Percentiles rank a stretch among this genome's conserved stretches.
Evolutionary conservation across 2,329 filamentous ascomycete species (phyloP).

Genomic region (Cordyceps javanica): DNA sequence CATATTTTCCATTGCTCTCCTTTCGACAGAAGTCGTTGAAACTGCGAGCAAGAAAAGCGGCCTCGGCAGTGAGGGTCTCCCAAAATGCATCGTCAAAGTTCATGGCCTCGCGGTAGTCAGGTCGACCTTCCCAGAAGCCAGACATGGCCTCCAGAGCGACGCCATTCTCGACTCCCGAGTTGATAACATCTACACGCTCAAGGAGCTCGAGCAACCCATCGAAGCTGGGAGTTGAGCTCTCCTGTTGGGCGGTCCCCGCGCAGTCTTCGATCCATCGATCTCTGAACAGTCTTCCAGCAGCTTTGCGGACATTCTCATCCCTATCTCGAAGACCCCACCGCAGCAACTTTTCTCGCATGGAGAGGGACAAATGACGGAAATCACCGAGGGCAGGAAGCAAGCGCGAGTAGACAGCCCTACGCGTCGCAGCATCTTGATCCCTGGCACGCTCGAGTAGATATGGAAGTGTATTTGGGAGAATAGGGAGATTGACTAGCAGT

Average conservation of each 20-base stretch:
- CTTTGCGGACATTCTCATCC: constrained; percentile 90
- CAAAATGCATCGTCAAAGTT: constrained; percentile 70
- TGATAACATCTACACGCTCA: constrained; percentile 88
- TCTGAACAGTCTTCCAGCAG: constrained; percentile 80
- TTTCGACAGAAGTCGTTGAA: constrained; percentile 89
- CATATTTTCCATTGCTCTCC: constrained; percentile 66
- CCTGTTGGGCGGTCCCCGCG: constrained; percentile 58
- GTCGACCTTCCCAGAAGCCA: constrained; percentile 90
- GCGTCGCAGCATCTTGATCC: constrained; percentile 78
- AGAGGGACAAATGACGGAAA: constrained; percentile 86
- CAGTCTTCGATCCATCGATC: constrained; percentile 99
- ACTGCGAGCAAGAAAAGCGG: constrained; percentile 82
- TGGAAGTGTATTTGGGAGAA: constrained; percentile 73
- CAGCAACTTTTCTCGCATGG: constrained; percentile 90
- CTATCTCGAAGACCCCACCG: constrained; percentile 92
- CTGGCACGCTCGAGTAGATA: constrained; percentile 86
- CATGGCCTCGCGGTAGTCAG: constrained; percentile 70
- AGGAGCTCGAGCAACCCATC: constrained; percentile 85
- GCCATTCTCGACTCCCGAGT: constrained; percentile 82
- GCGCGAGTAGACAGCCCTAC: constrained; percentile 79
- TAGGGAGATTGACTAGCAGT: constrained; percentile 83
- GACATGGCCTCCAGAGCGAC: constrained; percentile 92
- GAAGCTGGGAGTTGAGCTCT: constrained; percentile 60
- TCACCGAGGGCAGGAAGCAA: constrained; percentile 85
- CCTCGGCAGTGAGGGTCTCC: constrained; percentile 76